Percentiles rank a stretch among this genome's conserved stretches.
These are phyloP conservation scores for Fragosphaeria purpurea DNA, from an alignment of 2,329 filamentous ascomycete genomes.

Conservation along the genomic window DNA sequence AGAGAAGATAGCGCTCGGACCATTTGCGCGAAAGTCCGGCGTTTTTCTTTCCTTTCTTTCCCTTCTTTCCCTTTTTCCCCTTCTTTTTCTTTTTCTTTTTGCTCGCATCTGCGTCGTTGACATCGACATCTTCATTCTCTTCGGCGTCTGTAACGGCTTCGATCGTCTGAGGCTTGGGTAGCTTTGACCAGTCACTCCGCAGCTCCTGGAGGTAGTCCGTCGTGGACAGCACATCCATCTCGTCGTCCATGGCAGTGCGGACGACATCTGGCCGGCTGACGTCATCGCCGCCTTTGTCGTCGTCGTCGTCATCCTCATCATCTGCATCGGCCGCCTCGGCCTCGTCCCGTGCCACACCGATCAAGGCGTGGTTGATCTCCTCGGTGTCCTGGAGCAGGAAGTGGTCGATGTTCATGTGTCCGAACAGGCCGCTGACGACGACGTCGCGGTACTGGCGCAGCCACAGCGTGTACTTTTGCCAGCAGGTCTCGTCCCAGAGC, in stretches of 20 bases:
- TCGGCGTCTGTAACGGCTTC: constrained; percentile 6
- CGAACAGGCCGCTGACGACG: constrained; percentile 67
- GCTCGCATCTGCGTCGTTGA: constrained; percentile 8
- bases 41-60: constrained; percentile 28
- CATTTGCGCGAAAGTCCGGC: constrained; percentile 39
- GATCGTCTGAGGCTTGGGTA: constrained; percentile 43
- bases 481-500: constrained; percentile 93
- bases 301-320: constrained; percentile 28
- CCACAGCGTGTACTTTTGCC: constrained; percentile 96
- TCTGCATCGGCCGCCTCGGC: background rate
- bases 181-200: constrained; percentile 62
- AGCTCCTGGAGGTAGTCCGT: constrained; percentile 71
- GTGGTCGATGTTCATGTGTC: constrained; percentile 98
- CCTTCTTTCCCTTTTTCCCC: constrained; percentile 6
- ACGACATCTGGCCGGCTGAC: constrained; percentile 1
- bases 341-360: constrained; percentile 17
- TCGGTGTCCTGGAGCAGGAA: constrained; percentile 85
- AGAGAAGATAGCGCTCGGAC: constrained; percentile 75
- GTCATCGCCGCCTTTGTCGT: constrained; percentile 25
- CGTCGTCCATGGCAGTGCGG: constrained; percentile 35
- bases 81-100: constrained; percentile 15
- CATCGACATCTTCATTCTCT: constrained; percentile 14
- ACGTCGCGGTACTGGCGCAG: constrained; percentile 84
- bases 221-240: constrained; percentile 56
- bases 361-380: constrained; percentile 54